A percentile compares a stretch with the other conserved stretches of the same genome.
Conservation (phyloP, 106 monocot species). For the Chionographis japonica region DNA sequence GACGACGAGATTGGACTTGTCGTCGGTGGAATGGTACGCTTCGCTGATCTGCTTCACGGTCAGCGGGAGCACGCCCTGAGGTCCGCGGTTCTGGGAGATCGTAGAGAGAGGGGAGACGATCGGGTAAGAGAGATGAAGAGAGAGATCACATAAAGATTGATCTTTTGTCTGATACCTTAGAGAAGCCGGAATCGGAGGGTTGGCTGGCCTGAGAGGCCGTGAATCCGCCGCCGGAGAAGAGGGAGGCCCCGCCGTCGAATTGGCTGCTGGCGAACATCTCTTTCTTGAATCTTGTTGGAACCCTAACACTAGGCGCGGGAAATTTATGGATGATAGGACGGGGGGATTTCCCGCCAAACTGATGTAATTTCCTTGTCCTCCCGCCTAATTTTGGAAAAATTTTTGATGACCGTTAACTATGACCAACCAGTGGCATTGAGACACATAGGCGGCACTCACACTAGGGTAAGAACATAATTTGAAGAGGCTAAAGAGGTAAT, state of each 20-base stretch:
- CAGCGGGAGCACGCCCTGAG: slow-evolving; percentile 50
- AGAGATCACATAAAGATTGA: neutral
- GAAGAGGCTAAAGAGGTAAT: too few relatives aligned
- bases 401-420: too few relatives aligned
- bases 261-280: slow-evolving; percentile 26
- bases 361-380: too few relatives aligned
- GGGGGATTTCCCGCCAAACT: too few relatives aligned
- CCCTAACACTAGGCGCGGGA: too few relatives aligned
- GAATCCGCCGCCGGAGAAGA: slow-evolving; percentile 81
- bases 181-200: slow-evolving; percentile 45
- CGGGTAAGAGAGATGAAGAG: neutral
- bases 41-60: slow-evolving; percentile 94
- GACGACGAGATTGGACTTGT: slow-evolving; percentile 63
- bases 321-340: too few relatives aligned
- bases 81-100: slow-evolving; percentile 36
- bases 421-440: too few relatives aligned
- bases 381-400: too few relatives aligned
- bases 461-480: too few relatives aligned
- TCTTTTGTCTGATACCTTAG: slow-evolving; percentile 37
- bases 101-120: neutral
- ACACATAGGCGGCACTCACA: too few relatives aligned
- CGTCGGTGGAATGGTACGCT: slow-evolving; percentile 59
- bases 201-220: slow-evolving; percentile 76
- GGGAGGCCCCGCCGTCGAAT: slow-evolving; percentile 48
- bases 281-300: too few relatives aligned